Evolutionary conservation across 257 asterid species (phyloP).

Genomic region (Nicotiana sylvestris): DNA sequence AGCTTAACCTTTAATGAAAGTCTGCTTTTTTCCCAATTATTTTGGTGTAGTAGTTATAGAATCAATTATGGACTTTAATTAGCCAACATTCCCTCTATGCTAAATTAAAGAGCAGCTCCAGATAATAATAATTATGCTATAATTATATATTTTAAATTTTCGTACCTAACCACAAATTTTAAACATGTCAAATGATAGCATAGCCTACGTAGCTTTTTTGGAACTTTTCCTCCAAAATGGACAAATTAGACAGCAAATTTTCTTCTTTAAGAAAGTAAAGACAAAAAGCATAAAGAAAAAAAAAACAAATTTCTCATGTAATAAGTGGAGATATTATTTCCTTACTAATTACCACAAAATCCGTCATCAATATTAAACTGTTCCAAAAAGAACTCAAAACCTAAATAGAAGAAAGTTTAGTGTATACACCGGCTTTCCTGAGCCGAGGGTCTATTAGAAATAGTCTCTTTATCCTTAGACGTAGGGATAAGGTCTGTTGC

Average conservation of each 20-base stretch:
- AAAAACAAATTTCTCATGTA: background rate
- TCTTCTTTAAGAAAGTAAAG: slow-evolving; percentile 5
- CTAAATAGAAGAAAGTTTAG: background rate
- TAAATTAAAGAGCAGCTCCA: background rate
- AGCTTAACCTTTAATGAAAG: background rate
- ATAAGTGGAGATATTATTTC: background rate
- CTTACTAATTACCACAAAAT: background rate
- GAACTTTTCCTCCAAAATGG: background rate
- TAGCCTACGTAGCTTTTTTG: background rate
- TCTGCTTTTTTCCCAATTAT: background rate
- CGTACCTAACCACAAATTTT: slow-evolving; percentile 4
- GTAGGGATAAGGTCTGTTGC: no score
- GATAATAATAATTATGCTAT: background rate
- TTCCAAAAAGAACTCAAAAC: background rate
- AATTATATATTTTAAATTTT: background rate
- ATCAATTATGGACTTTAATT: background rate
- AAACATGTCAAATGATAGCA: background rate
- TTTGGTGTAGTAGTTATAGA: slow-evolving; percentile 3
- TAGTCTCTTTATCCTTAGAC: no score
- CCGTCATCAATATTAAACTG: background rate
- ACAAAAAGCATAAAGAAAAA: background rate
- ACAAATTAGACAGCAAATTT: background rate
- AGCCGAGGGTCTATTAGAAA: no score
- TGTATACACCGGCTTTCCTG: background rate
- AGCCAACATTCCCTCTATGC: background rate